Evolutionary conservation across 2,329 filamentous ascomycete species (phyloP), one percentile per base, ranked within the genome.

Genomic region (Fusarium solani-melongenae): DNA sequence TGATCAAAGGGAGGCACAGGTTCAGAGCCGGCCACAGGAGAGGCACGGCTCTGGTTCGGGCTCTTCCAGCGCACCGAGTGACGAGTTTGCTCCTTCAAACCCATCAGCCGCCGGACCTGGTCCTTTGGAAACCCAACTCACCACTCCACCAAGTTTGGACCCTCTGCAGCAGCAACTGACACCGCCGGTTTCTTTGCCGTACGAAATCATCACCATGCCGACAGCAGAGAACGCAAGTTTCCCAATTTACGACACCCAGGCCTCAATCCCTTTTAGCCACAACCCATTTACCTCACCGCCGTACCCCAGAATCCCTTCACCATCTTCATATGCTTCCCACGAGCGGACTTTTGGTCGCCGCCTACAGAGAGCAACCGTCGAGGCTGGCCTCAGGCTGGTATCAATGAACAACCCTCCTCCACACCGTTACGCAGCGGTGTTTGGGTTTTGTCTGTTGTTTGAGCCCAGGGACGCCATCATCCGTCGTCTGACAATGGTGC

Each of bases 291-390:
- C 51, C 17, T 67, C 67, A 4, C 74, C 79, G 9, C 77, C 81
- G 3, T 84, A 83, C 41, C 78, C 79, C 8, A 72, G 81, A 1
- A 79, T 88, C 17, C 81, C 84, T 1, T 71, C 83, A 1, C 88
- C 89, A 1, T 83, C 80, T 24, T 90, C 90, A 0, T 91, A 92
- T 78, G 86, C 90, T 11, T 87, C 88, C 65, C 85, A 89, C 29
- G 93, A 95, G 79, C 83, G 85, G 2, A 91, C 88, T 1, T 95
- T 97, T 74, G 90, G 91, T 12, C 89, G 93, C 9, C 88, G 92
- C 6, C 84, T 97, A 6, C 92, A 94, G 57, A 89, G 94, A 46
- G 86, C 86, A 62, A 86, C 90, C 3, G 75, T 91, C 1, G 93
- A 97, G 81, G 82, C 86, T 29, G 93, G 87, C 1, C 89, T 91